Evolutionary conservation across 2,329 filamentous ascomycete genomes (phyloP).

Genomic region (Apiospora hydei): DNA sequence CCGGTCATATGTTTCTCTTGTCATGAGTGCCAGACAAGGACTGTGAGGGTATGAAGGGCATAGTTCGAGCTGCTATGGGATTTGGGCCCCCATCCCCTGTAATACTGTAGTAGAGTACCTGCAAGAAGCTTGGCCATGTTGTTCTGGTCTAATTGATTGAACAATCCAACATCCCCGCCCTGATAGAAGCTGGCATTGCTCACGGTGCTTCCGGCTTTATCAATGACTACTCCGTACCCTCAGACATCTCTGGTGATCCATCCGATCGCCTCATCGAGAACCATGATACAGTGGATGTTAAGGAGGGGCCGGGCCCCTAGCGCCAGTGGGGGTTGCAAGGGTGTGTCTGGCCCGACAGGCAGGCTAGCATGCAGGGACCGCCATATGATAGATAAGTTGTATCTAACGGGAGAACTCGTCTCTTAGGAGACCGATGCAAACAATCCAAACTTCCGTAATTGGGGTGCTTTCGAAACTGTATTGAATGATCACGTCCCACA

Average conservation of each 20-base stretch:
- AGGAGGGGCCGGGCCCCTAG: not conserved
- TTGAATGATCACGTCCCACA: not conserved
- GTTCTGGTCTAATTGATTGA: not conserved
- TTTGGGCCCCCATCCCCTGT: not conserved
- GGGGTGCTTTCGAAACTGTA: not conserved
- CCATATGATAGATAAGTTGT: not conserved
- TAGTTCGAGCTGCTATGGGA: not conserved
- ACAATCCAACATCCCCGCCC: not conserved
- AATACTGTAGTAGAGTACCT: not conserved
- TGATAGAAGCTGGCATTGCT: not conserved
- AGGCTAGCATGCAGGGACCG: slow-evolving; percentile 6
- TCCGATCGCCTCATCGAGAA: slow-evolving; percentile 4
- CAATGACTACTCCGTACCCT: not conserved
- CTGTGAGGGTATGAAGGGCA: not conserved
- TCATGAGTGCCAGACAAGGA: not conserved
- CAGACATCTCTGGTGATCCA: not conserved
- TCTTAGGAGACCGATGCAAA: not conserved
- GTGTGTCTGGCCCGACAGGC: not conserved
- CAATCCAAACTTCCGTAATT: not conserved
- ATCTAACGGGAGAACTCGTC: not conserved
- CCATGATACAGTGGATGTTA: not conserved
- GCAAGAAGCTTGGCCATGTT: not conserved
- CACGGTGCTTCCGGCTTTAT: not conserved
- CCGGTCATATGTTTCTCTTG: not conserved
- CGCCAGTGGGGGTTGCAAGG: not conserved